Conservation (phyloP, 2,329 filamentous ascomycete genomes). For the Purpureocillium takamizusanense region DNA sequence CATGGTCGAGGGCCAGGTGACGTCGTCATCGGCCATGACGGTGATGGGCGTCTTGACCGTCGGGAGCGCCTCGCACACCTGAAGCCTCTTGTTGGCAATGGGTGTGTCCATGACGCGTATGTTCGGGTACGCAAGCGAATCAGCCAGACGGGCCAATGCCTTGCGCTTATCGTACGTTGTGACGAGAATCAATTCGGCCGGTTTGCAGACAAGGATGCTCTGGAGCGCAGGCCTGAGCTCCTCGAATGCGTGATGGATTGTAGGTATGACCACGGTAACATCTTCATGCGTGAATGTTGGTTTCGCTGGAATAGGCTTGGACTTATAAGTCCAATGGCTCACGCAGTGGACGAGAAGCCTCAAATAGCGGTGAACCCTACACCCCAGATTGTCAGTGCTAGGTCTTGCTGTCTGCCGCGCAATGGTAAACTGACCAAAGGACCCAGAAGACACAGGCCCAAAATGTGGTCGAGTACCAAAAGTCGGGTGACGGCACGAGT, state of each 20-base stretch:
- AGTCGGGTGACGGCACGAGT: constrained; percentile 17
- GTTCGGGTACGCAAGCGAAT: constrained; percentile 47
- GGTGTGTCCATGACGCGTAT: constrained; percentile 68
- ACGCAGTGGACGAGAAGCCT: constrained; percentile 77
- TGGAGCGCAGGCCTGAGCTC: constrained; percentile 74
- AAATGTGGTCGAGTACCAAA: constrained; percentile 34
- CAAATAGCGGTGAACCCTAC: constrained; percentile 80
- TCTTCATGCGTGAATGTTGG: constrained; percentile 73
- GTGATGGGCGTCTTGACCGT: constrained; percentile 77
- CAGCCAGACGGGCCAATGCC: constrained; percentile 57
- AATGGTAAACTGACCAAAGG: constrained; percentile 35
- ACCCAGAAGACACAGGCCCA: constrained; percentile 34
- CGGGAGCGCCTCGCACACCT: constrained; percentile 86
- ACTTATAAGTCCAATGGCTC: constrained; percentile 81
- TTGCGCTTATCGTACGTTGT: constrained; percentile 75
- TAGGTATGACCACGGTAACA: constrained; percentile 90
- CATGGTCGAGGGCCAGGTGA: constrained; percentile 80
- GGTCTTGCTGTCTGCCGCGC: too few relatives aligned
- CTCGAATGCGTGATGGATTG: constrained; percentile 78
- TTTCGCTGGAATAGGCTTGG: constrained; percentile 71
- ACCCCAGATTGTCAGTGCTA: not conserved
- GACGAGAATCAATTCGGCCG: constrained; percentile 70
- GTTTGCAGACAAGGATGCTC: constrained; percentile 63
- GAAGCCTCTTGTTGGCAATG: constrained; percentile 90
- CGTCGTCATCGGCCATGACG: constrained; percentile 91